Conservation (phyloP, 23 red algal species). For the Gracilaria vermiculophylla region DNA sequence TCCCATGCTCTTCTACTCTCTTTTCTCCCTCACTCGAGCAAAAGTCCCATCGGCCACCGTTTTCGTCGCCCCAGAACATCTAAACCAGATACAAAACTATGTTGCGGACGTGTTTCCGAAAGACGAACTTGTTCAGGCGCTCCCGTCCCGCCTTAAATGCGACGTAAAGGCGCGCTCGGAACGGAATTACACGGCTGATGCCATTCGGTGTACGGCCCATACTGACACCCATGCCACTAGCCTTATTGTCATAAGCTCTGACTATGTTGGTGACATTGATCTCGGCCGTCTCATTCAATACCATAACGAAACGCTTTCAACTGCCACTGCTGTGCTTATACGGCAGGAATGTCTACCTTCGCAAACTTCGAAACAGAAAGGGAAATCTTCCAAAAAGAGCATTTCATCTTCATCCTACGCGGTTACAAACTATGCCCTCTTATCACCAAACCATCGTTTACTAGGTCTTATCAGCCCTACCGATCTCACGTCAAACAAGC, state of each 20-base stretch:
- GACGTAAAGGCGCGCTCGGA: not conserved
- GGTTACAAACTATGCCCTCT: constrained; percentile 35
- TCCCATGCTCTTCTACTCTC: constrained; percentile 46
- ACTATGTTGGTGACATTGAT: constrained; percentile 31
- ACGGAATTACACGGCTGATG: constrained; percentile 8
- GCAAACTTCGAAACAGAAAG: not conserved
- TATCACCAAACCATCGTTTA: constrained; percentile 8
- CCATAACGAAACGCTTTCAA: not conserved
- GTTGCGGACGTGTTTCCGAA: not conserved
- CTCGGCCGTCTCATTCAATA: not conserved
- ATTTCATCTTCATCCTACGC: not conserved
- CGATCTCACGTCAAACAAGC: not conserved
- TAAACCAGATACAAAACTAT: not conserved
- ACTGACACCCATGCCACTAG: not conserved
- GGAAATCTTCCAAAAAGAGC: not conserved
- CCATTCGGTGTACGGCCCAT: not conserved
- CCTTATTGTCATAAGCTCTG: constrained; percentile 25
- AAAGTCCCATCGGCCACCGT: constrained; percentile 12
- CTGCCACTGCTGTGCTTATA: constrained; percentile 30
- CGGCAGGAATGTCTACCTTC: not conserved
- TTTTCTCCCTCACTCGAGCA: constrained; percentile 23
- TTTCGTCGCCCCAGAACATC: not conserved
- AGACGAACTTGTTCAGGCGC: not conserved
- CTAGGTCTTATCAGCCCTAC: constrained; percentile 7
- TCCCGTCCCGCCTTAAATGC: not conserved